Percentiles rank a stretch among this genome's conserved stretches.
phyloP scores from a whole-genome alignment of 202 grass and related monocot species.

The Panicum hallii region DNA sequence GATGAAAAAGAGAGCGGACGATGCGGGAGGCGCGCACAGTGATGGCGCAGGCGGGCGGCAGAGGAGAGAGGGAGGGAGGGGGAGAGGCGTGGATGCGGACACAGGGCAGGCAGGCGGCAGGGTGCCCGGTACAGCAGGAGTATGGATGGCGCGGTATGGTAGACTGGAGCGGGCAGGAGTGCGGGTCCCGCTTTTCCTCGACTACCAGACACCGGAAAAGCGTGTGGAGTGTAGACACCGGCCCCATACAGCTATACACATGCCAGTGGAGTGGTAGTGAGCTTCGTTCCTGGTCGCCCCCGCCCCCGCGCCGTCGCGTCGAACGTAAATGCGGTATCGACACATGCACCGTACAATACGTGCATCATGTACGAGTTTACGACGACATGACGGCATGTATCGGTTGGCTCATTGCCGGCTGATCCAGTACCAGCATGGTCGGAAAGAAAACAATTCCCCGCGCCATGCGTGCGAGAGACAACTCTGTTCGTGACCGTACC shows the following conservation, averaged over 20 bases:
- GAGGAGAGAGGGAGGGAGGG: constrained; percentile 1
- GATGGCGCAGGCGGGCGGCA: constrained; percentile 20
- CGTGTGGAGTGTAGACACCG: no score
- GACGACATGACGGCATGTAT: neutral
- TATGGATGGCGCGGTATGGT: neutral
- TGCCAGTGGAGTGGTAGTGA: neutral
- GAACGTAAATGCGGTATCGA: neutral
- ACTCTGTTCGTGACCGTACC: no score
- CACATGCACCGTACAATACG: neutral
- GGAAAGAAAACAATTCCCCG: neutral
- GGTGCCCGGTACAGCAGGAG: neutral
- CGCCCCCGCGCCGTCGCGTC: neutral
- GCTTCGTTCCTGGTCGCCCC: neutral
- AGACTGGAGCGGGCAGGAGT: neutral
- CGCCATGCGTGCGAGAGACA: no score
- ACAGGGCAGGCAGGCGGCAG: neutral
- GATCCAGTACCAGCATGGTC: neutral
- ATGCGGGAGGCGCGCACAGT: constrained; percentile 64
- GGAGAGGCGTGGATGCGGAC: constrained; percentile 9
- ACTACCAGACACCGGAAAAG: neutral
- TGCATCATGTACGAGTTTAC: neutral
- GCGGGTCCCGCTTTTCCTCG: neutral
- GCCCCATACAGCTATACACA: no score
- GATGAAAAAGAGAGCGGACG: constrained; percentile 65
- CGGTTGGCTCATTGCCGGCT: neutral